Conservation (phyloP, 2,329 filamentous ascomycete species). For the Colletotrichum chlorophyti region DNA sequence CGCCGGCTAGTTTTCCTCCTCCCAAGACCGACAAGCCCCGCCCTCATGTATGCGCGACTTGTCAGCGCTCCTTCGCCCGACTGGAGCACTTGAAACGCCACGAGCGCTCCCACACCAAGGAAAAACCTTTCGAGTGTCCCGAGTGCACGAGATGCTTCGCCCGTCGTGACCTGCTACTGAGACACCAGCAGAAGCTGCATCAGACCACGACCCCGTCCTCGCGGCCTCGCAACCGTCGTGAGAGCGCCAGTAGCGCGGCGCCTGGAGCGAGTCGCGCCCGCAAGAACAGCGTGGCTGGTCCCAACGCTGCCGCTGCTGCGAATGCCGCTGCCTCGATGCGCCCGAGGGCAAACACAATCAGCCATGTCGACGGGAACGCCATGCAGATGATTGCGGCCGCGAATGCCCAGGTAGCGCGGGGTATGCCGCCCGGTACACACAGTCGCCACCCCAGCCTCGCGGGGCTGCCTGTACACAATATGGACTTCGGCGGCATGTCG, state of each 20-base stretch:
- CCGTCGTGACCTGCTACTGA: conserved; percentile 85
- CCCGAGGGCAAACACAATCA: conserved; percentile 94
- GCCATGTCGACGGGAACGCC: conserved; percentile 81
- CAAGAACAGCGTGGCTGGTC: conserved; percentile 86
- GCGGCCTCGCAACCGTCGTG: conserved; percentile 84
- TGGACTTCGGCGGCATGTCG: conserved; percentile 77
- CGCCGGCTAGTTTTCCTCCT: conserved; percentile 67
- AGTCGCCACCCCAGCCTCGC: conserved; percentile 78
- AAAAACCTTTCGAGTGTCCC: conserved; percentile 97
- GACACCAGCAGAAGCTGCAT: conserved; percentile 98
- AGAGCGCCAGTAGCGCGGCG: conserved; percentile 78
- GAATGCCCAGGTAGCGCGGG: conserved; percentile 58
- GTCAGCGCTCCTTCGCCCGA: conserved; percentile 89
- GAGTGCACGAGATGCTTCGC: conserved; percentile 96
- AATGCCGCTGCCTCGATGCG: conserved; percentile 70
- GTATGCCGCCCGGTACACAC: conserved; percentile 49
- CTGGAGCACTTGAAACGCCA: conserved; percentile 97
- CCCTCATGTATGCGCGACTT: conserved; percentile 92
- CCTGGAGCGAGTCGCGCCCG: conserved; percentile 77
- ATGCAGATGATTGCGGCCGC: conserved; percentile 75
- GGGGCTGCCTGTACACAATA: conserved; percentile 65
- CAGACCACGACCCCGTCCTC: conserved; percentile 89
- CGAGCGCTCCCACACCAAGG: conserved; percentile 97
- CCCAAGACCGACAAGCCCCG: conserved; percentile 97
- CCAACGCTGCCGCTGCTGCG: conserved; percentile 49